Base-by-base conservation (phyloP, 192 early-diverging fungal genomes). In the Diversispora epigaea region DNA sequence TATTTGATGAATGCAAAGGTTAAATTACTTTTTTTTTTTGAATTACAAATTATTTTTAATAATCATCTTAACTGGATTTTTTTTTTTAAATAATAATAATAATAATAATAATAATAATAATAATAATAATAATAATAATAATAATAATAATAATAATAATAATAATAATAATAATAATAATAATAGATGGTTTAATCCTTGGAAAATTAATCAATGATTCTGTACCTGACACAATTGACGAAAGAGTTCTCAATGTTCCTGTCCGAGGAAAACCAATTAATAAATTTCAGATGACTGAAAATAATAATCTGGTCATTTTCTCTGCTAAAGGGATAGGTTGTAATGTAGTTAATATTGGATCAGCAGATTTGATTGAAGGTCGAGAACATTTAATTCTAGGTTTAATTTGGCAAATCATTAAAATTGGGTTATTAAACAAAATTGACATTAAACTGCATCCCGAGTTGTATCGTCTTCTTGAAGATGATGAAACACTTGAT, bases 231-330 rank as follows among this genome's bases (percentile, higher is more conserved):
- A 99, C 98, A 8, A 99, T 99, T 77, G 98, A 99, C 82, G 98
- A 99, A 81, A 95, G 98, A 80, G 98, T 98, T 43, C 84, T 99
- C 60, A 98, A 98, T 82, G 74, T 87, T 22, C 77, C 78, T 60
- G 15, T 5, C 25, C 81, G 82, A 71, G 88, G 88, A 68, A 95
- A 93, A 78, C 94, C 94, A 80, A 88, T 97, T 63, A 93, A 92
- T 76, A 87, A 92, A 62, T 99, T 97, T 90, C 92, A 98, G 80
- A 95, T 98, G 85, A 96, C 93, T 8, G 98, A 99, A 86, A 99
- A 99, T 84, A 96, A 98, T 89, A 98, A 98, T 79, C 89, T 99
- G n/a, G 96, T 94, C 14, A 94, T 99, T 84, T 98, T 98, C 88
- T 94, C 93, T 55, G 96, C 96, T 76, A 99, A 99, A 82, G 98